phyloP scores from a whole-genome alignment of 371 early-diverging fungal species.

The Mucor circinelloides region DNA sequence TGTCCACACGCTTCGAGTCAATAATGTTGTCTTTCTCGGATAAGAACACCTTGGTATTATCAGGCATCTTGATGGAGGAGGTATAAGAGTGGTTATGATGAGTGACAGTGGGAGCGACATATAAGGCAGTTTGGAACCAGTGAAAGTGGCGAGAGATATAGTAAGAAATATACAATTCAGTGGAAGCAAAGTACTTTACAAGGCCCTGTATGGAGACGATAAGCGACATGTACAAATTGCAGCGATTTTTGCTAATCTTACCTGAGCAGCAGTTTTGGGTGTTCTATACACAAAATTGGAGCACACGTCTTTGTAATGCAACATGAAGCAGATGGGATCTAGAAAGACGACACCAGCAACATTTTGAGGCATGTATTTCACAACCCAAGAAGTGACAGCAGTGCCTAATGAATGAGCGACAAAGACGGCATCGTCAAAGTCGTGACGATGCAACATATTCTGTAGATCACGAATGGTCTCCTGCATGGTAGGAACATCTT shows the following conservation, averaged over 20 bases:
- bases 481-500: conserved; percentile 62
- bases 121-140: conserved; percentile 66
- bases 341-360: conserved; percentile 59
- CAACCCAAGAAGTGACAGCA: conserved; percentile 53
- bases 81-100: conserved; percentile 14
- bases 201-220: conserved; percentile 33
- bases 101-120: conserved; percentile 30
- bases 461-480: conserved; percentile 65
- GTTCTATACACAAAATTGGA: conserved; percentile 70
- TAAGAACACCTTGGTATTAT: conserved; percentile 42
- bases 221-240: background rate
- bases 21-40: conserved; percentile 57
- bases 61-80: conserved; percentile 29
- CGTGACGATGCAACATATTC: conserved; percentile 59
- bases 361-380: conserved; percentile 45
- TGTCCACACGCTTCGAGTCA: conserved; percentile 44
- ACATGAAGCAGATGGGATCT: conserved; percentile 74
- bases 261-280: conserved; percentile 65
- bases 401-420: conserved; percentile 76
- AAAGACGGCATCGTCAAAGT: conserved; percentile 62
- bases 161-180: conserved; percentile 69
- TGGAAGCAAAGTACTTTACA: conserved; percentile 68
- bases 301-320: conserved; percentile 65
- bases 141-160: conserved; percentile 70
- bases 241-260: conserved; percentile 2